Conservation (phyloP, 805 yeast species). For the Yarrowia bubula region DNA sequence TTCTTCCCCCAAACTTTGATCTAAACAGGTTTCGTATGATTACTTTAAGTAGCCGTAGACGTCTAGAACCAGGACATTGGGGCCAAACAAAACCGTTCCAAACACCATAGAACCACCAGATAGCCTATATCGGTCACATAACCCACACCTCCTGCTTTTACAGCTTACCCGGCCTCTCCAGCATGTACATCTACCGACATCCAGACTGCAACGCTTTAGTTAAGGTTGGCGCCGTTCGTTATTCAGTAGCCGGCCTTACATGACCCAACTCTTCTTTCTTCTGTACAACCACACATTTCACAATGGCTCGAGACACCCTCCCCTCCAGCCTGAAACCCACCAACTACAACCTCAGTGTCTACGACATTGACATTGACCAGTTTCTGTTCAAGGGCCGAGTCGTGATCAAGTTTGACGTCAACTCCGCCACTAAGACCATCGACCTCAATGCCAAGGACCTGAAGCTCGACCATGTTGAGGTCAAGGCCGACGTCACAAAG, state of each 20-base stretch:
- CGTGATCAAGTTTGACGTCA: slow-evolving; percentile 47
- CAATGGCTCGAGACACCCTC: slow-evolving; percentile 45
- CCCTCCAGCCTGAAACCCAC: slow-evolving; percentile 69
- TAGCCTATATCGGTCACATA: too few species aligned
- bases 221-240: slow-evolving; percentile 21
- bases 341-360: slow-evolving; percentile 64
- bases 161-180: too few species aligned
- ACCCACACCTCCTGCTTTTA: too few species aligned
- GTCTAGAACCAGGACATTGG: too few species aligned
- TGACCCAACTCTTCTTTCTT: neutral
- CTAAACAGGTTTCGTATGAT: neutral
- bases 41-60: neutral
- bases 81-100: too few species aligned
- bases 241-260: too few species aligned
- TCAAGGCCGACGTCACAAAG: slow-evolving; percentile 33
- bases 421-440: slow-evolving; percentile 48
- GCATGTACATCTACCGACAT: too few species aligned
- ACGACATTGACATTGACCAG: slow-evolving; percentile 53
- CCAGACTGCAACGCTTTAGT: too few species aligned
- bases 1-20: neutral
- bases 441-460: slow-evolving; percentile 57
- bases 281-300: neutral
- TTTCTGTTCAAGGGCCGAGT: slow-evolving; percentile 41
- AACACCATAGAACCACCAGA: too few species aligned
- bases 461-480: slow-evolving; percentile 46